Evolutionary conservation across 495 filamentous ascomycete genomes (phyloP).

Genomic region (Bacidia rubella): DNA sequence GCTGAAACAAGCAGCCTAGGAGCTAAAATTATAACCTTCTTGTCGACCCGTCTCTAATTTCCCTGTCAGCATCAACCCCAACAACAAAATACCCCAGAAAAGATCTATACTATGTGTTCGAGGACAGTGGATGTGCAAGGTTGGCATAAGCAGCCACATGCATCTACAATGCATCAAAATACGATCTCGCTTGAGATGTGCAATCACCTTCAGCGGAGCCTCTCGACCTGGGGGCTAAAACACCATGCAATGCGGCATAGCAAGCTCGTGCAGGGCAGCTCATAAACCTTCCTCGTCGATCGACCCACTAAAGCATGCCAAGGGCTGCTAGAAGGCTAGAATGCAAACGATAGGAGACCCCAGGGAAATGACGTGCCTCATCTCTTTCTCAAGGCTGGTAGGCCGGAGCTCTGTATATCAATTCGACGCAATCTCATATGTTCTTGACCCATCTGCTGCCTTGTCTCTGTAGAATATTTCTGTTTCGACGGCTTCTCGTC

Average conservation of each 20-base stretch:
- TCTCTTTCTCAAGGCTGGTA: not conserved
- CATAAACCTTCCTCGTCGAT: not conserved
- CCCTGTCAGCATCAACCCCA: not conserved
- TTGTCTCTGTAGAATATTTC: too few species aligned
- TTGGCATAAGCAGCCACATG: not conserved
- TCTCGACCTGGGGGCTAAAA: not conserved
- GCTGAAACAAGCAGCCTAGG: not conserved
- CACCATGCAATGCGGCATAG: not conserved
- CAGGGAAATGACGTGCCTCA: not conserved
- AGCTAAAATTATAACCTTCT: not conserved
- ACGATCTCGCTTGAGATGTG: not conserved
- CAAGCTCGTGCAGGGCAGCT: not conserved
- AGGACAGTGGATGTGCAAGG: too few species aligned
- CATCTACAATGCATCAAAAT: not conserved
- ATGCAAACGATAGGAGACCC: not conserved
- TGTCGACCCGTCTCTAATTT: not conserved
- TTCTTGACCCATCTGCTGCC: not conserved
- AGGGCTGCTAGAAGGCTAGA: not conserved
- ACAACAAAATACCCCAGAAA: not conserved
- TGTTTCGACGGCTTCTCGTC: too few species aligned
- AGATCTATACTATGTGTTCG: not conserved
- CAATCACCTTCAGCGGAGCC: not conserved
- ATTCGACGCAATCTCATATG: not conserved
- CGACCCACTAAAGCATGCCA: not conserved
- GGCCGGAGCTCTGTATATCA: not conserved